Percentiles rank a stretch among this genome's conserved stretches.
phyloP scores from a whole-genome alignment of 2,329 filamentous ascomycete species.

The Aureobasidium sp. region DNA sequence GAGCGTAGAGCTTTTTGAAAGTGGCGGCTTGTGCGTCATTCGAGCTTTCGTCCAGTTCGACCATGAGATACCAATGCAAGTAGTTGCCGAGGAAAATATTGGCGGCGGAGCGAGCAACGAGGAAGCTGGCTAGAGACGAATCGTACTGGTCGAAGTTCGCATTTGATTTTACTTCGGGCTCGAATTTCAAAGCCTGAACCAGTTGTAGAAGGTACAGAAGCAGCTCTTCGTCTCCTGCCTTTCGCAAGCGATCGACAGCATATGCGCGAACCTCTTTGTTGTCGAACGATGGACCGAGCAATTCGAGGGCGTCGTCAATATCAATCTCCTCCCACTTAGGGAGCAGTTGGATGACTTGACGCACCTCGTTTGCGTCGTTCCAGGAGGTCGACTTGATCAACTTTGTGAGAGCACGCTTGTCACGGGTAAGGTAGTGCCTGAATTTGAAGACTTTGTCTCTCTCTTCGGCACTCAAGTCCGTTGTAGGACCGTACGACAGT shows the following conservation, averaged over 20 bases:
- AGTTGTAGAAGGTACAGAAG: constrained; percentile 87
- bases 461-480: constrained; percentile 79
- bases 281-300: constrained; percentile 87
- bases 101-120: constrained; percentile 78
- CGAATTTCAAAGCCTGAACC: constrained; percentile 92
- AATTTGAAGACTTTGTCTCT: constrained; percentile 98
- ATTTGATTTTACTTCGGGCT: constrained; percentile 61
- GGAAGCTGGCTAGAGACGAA: constrained; percentile 80
- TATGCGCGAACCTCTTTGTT: constrained; percentile 84
- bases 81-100: constrained; percentile 92
- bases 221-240: constrained; percentile 87
- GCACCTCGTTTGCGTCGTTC: constrained; percentile 75
- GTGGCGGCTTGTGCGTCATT: constrained; percentile 44
- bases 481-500: constrained; percentile 86
- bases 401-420: constrained; percentile 83
- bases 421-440: constrained; percentile 83
- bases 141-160: constrained; percentile 48
- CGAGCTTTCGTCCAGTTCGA: constrained; percentile 83
- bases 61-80: constrained; percentile 97
- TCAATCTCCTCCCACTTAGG: constrained; percentile 95
- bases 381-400: constrained; percentile 98
- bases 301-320: constrained; percentile 88
- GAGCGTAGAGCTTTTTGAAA: constrained; percentile 79
- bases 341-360: constrained; percentile 83
- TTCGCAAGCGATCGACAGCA: constrained; percentile 83